Percentiles rank a stretch among this genome's conserved stretches.
These are phyloP conservation scores for sweet orange (Citrus sinensis) DNA, from an alignment of 345 rosid species.

Conservation along the genomic window DVS_A1.0 CM039163.1:50784001-50784500, in stretches of 20 bases:
- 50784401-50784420: constrained; percentile 29
- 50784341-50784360: constrained; percentile 54
- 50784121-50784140: too few relatives aligned
- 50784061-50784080: too few relatives aligned
- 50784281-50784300: constrained; percentile 28
- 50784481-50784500: constrained; percentile 39
- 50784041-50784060: too few relatives aligned
- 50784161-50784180: constrained; percentile 38
- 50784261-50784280: constrained; percentile 56
- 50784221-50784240: constrained; percentile 46
- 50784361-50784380: constrained; percentile 44
- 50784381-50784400: constrained; percentile 29
- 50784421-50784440: constrained; percentile 25
- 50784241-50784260: constrained; percentile 56
- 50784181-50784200: constrained; percentile 45
- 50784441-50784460: constrained; percentile 37
- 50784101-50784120: too few relatives aligned
- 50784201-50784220: constrained; percentile 36
- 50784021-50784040: too few relatives aligned
- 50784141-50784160: constrained; percentile 30
- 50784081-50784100: too few relatives aligned
- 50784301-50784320: constrained; percentile 43
- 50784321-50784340: constrained; percentile 55
- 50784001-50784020: too few relatives aligned
- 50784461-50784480: constrained; percentile 31